Base-by-base conservation (phyloP, 2,329 filamentous ascomycete species). In the Niveomyces coronatus region DNA sequence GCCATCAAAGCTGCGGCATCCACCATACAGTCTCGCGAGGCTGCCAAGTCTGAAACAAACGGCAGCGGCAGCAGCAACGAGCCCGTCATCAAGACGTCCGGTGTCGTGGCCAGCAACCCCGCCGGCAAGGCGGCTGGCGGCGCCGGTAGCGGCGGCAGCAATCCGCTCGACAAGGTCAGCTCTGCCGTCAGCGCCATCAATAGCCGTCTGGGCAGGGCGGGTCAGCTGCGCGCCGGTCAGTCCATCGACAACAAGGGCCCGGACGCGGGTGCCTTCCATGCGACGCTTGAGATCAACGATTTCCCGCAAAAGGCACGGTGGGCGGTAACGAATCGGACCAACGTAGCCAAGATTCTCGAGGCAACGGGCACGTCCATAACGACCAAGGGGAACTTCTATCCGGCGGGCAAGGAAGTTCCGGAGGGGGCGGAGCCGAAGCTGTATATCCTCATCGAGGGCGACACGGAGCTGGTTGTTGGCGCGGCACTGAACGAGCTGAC, bases 171-270 rank as follows among this genome's bases (percentile, higher is more conserved):
- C 61, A 85, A 84, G 65, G 89, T 91, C 42, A 82, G 82, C 43
- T 85, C 84, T n/a, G 89, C 89, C 5, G 87, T 91, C 49, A 86
- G 81, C 49, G 83, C 82, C 57, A 94, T 98, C 63, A 88, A 94
- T 58, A 81, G 80, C 44, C 86, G 91, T 47, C 73, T 98, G 27
- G 89, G 85, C 53, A 85, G 86, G 50, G 85, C 86, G 23, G 88
- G 88, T 24, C 83, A 91, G 56, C 80, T 95, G 51, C 82, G 91
- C 43, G 82, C 85, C 4, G 91, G 91, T 11, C 88, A 94, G 44
- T 87, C 91, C 7, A 93, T 95, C 55, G 91, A 98, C 66, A 98
- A 98, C 65, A 95, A 95, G 61, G 91, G 91, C 1, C 91, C 91
- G 1, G 91, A 98, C 59, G 91, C 91, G 3, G 91, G 91, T 36